A percentile compares a stretch with the other conserved stretches of the same genome.
Conservation (phyloP, 2,329 filamentous ascomycete genomes). For the Graphium sp. region DNA sequence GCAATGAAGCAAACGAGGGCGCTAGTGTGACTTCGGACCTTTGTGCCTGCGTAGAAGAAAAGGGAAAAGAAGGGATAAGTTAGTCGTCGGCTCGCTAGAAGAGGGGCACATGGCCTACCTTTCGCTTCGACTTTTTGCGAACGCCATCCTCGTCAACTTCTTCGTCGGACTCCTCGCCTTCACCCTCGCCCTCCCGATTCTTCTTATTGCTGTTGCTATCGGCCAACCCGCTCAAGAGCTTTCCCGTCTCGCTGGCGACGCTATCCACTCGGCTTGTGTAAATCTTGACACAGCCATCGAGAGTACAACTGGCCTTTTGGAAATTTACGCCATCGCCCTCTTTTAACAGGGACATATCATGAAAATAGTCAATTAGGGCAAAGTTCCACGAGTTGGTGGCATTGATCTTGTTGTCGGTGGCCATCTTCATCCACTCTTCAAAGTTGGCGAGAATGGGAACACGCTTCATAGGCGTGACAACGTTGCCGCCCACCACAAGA, state of each 20-base stretch:
- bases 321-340: slow-evolving; percentile 97
- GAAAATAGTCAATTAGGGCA: slow-evolving; percentile 98
- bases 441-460: slow-evolving; percentile 95
- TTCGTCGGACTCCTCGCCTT: slow-evolving; percentile 50
- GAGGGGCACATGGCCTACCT: no score
- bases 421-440: slow-evolving; percentile 99
- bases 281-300: slow-evolving; percentile 97
- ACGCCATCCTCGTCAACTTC: slow-evolving; percentile 46
- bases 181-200: slow-evolving; percentile 44
- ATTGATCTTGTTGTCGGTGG: slow-evolving; percentile 98
- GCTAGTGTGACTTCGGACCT: slow-evolving; percentile 87
- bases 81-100: not conserved
- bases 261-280: slow-evolving; percentile 98
- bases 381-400: slow-evolving; percentile 98
- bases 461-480: slow-evolving; percentile 88
- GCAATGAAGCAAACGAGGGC: slow-evolving; percentile 70
- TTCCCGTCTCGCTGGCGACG: slow-evolving; percentile 92
- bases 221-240: slow-evolving; percentile 80
- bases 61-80: no score
- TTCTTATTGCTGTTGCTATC: slow-evolving; percentile 69
- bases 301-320: slow-evolving; percentile 91
- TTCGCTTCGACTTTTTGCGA: slow-evolving; percentile 54
- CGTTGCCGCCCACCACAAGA: slow-evolving; percentile 52
- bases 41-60: slow-evolving; percentile 28
- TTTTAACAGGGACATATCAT: slow-evolving; percentile 94